Conservation (phyloP, 2,329 filamentous ascomycete genomes). For the Zelopaecilomyces penicillatus region DNA sequence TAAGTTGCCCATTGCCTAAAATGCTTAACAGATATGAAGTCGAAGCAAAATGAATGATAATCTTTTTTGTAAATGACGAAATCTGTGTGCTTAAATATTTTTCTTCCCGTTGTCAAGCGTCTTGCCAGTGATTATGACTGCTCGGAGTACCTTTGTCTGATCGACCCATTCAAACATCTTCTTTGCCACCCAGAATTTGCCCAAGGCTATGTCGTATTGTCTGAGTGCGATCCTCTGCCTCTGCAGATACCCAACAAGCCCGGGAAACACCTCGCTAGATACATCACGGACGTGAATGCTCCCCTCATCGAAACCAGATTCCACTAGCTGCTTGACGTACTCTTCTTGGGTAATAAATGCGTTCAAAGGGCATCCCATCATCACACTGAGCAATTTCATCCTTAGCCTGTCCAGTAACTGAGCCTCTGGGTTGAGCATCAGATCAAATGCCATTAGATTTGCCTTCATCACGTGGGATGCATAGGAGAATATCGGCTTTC, state of each 20-base stretch:
- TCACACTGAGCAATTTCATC: conserved; percentile 33
- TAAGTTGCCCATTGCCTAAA: too few relatives aligned
- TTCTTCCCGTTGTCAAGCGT: too few relatives aligned
- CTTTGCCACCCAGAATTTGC: conserved; percentile 27
- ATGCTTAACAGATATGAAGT: too few relatives aligned
- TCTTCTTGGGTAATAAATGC: conserved; percentile 39
- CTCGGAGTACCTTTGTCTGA: conserved; percentile 24
- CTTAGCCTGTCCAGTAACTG: conserved; percentile 20
- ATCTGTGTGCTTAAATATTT: too few relatives aligned
- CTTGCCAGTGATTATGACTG: conserved; percentile 19
- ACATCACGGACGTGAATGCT: conserved; percentile 40
- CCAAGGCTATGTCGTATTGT: conserved; percentile 28
- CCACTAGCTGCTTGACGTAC: conserved; percentile 37
- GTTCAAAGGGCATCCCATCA: conserved; percentile 38
- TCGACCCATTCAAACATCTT: conserved; percentile 32
- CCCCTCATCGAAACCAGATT: conserved; percentile 37
- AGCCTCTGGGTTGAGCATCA: conserved; percentile 31
- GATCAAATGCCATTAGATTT: conserved; percentile 47
- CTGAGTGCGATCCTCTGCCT: conserved; percentile 23
- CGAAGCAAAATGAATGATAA: too few relatives aligned
- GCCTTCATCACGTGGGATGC: conserved; percentile 33
- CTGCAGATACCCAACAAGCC: conserved; percentile 36
- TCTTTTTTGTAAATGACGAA: too few relatives aligned
- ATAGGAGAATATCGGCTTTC: conserved; percentile 36
- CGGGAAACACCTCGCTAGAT: conserved; percentile 43